These are phyloP conservation scores for Hura crepitans DNA, from an alignment of 441 rosid species.

Conservation along the genomic window DNA sequence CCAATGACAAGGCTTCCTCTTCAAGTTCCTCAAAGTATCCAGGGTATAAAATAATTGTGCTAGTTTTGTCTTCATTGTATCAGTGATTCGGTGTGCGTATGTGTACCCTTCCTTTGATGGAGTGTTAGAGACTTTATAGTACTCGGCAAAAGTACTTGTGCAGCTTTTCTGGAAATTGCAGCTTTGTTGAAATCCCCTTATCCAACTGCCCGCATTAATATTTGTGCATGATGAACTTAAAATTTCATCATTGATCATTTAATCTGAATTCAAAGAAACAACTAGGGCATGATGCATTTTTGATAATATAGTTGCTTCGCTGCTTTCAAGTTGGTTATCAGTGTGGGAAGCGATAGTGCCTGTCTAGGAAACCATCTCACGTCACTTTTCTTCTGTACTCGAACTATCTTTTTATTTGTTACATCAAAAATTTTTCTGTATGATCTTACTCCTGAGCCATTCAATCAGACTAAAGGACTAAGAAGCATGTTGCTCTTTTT, in stretches of 20 bases:
- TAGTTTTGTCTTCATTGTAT: neutral
- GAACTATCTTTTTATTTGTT: neutral
- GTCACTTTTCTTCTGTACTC: neutral
- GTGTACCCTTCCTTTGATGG: neutral
- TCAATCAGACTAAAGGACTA: too few species aligned
- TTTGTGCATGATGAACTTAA: neutral
- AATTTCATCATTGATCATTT: neutral
- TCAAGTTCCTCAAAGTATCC: conserved; percentile 69
- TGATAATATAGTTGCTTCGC: neutral
- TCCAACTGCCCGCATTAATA: too few species aligned
- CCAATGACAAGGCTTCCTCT: conserved; percentile 78
- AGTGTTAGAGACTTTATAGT: neutral
- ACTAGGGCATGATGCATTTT: neutral
- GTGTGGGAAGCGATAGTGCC: neutral
- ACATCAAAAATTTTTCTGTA: neutral
- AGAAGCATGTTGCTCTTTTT: too few species aligned
- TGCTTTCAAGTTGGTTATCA: neutral
- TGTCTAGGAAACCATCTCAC: neutral
- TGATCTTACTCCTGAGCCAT: too few species aligned
- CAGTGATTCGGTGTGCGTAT: neutral
- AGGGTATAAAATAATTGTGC: conserved; percentile 36
- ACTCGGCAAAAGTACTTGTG: neutral
- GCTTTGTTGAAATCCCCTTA: neutral
- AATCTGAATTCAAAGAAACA: neutral
- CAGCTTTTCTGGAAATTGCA: neutral